Conservation (phyloP, 345 rosid species). For the Cardiospermum halicacabum region DNA sequence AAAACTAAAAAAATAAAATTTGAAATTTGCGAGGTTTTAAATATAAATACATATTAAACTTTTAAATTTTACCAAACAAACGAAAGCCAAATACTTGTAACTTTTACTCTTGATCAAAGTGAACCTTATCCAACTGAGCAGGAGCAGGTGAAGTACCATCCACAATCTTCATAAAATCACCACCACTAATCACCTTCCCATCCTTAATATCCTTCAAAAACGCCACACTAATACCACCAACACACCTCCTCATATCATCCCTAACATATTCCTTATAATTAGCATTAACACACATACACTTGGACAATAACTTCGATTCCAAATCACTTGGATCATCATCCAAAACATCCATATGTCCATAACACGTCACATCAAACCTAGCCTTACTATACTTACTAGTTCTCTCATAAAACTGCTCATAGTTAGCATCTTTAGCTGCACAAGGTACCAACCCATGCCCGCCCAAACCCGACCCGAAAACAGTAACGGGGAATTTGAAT, state of each 20-base stretch:
- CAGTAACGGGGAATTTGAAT: constrained; percentile 22
- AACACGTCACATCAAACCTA: constrained; percentile 29
- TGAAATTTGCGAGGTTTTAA: too few relatives aligned
- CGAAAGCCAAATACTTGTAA: background rate
- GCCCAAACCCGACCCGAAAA: constrained; percentile 34
- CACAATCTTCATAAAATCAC: constrained; percentile 18
- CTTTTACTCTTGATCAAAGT: background rate
- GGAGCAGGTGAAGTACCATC: constrained; percentile 28
- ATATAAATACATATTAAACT: too few relatives aligned
- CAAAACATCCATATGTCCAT: constrained; percentile 43
- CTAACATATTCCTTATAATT: constrained; percentile 15
- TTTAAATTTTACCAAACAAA: too few relatives aligned
- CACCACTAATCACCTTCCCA: constrained; percentile 6
- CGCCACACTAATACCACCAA: constrained; percentile 37
- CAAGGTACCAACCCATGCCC: constrained; percentile 13
- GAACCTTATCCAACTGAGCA: constrained; percentile 9
- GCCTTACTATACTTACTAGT: constrained; percentile 26
- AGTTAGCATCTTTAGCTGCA: constrained; percentile 29
- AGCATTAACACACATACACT: constrained; percentile 14
- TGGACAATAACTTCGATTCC: background rate
- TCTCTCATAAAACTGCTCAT: constrained; percentile 30
- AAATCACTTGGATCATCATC: constrained; percentile 19
- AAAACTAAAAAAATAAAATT: too few relatives aligned
- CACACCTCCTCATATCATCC: constrained; percentile 29
- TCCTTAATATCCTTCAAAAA: constrained; percentile 24